phyloP scores from a whole-genome alignment of 352 stramenopile species.

The Pythium rishiriense region DNA sequence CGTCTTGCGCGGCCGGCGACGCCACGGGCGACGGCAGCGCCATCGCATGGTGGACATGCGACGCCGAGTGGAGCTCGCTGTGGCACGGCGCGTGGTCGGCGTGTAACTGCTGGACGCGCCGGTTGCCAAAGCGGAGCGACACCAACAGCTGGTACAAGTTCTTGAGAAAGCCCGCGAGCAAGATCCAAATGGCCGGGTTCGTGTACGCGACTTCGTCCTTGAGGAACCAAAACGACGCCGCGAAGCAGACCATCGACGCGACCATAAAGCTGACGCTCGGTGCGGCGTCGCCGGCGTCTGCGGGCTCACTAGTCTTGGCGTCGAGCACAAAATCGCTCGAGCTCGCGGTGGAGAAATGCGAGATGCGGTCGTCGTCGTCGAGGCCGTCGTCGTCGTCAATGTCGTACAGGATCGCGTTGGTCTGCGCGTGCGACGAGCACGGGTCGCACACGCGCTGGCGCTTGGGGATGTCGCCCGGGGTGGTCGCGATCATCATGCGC shows the following conservation, averaged over 20 bases:
- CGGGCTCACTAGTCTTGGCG: conserved; percentile 27
- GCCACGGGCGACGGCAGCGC: not conserved
- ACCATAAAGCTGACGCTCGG: conserved; percentile 56
- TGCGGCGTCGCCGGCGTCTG: conserved; percentile 15
- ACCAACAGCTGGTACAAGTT: conserved; percentile 64
- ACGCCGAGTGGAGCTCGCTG: conserved; percentile 29
- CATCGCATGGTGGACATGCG: conserved; percentile 6
- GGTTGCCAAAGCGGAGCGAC: conserved; percentile 31
- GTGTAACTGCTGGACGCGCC: conserved; percentile 17
- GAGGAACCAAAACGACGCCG: conserved; percentile 74
- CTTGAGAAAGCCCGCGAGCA: conserved; percentile 68
- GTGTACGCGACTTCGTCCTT: conserved; percentile 72
- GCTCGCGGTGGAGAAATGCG: conserved; percentile 35
- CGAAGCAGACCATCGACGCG: conserved; percentile 61
- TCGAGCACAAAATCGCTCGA: conserved; percentile 34
- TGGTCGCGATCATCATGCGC: conserved; percentile 77
- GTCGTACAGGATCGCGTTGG: conserved; percentile 65
- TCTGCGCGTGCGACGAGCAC: conserved; percentile 62
- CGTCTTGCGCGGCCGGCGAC: not conserved
- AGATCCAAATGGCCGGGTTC: conserved; percentile 78
- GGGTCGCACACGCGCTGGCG: conserved; percentile 76
- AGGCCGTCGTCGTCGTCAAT: conserved; percentile 36
- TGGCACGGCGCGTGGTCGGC: conserved; percentile 7
- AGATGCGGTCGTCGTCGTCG: conserved; percentile 24
- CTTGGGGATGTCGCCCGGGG: conserved; percentile 58